Percentiles rank a stretch among this genome's conserved stretches.
Conservation (phyloP, 345 rosid species). For the Populus deltoides region DNA sequence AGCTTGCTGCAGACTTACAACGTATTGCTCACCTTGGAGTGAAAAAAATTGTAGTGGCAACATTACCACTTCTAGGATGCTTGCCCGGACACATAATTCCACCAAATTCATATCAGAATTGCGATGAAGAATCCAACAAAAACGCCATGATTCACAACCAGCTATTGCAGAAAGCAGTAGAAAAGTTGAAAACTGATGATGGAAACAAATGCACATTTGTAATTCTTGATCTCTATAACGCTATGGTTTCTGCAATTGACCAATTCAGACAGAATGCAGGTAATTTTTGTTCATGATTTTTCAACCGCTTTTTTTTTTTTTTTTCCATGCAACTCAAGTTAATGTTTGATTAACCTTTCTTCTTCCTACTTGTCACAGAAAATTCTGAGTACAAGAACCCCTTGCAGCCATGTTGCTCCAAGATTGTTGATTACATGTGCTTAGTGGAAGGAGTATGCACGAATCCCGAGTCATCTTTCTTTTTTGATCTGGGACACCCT, state of each 20-base stretch:
- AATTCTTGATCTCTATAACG: constrained; percentile 27
- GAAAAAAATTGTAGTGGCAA: no score
- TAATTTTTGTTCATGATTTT: background rate
- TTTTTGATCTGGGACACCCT: no score
- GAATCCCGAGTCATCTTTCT: no score
- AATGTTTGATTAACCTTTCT: no score
- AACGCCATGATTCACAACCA: constrained; percentile 27
- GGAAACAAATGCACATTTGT: constrained; percentile 4
- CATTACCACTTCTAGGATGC: constrained; percentile 23
- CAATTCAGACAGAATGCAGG: constrained; percentile 5
- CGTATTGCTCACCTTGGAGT: no score
- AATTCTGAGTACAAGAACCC: background rate
- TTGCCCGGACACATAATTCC: constrained; percentile 14
- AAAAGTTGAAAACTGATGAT: constrained; percentile 18
- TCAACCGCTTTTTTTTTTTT: background rate
- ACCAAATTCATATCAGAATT: constrained; percentile 14
- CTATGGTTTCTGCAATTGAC: constrained; percentile 22
- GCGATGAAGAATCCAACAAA: constrained; percentile 20
- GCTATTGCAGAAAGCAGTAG: constrained; percentile 5
- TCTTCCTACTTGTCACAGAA: no score
- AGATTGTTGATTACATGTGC: no score
- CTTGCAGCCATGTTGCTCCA: background rate
- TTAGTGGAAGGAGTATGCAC: no score
- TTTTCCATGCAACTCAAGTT: background rate
- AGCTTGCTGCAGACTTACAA: no score